phyloP scores from a whole-genome alignment of 768 basidiomycete species.

The Lentinula guzmanii region DNA sequence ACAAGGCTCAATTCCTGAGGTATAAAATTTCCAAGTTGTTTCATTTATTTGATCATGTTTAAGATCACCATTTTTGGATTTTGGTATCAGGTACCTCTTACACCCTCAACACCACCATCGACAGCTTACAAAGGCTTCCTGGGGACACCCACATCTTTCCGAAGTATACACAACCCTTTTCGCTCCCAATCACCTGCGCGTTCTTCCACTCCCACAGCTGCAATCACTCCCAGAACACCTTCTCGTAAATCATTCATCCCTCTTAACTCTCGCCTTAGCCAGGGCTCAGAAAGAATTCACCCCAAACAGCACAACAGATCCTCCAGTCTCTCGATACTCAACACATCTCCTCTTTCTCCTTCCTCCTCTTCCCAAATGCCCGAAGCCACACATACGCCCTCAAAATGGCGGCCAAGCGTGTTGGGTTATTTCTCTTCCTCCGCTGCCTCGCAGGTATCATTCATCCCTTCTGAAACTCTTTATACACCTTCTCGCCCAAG shows the following conservation, averaged over 20 bases:
- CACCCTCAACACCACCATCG: conserved; percentile 8
- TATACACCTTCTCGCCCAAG: conserved; percentile 48
- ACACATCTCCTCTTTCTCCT: conserved; percentile 15
- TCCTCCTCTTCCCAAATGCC: conserved; percentile 13
- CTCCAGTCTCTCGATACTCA: conserved; percentile 42
- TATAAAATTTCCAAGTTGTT: conserved; percentile 9
- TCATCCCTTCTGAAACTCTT: conserved; percentile 33
- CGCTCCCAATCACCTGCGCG: conserved; percentile 13
- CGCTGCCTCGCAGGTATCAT: conserved; percentile 36
- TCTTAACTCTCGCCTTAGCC: conserved; percentile 27
- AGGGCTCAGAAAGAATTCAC: conserved; percentile 21
- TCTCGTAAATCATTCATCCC: conserved; percentile 42
- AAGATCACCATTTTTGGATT: background rate
- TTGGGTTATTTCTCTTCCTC: conserved; percentile 55
- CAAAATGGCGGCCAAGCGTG: conserved; percentile 61
- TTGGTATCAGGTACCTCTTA: background rate
- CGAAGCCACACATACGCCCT: conserved; percentile 19
- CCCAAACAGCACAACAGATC: conserved; percentile 38
- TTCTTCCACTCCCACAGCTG: conserved; percentile 5
- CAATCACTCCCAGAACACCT: conserved; percentile 33
- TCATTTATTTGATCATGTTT: background rate
- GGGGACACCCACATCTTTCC: conserved; percentile 29
- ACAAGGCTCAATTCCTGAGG: conserved; percentile 13
- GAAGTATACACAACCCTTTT: conserved; percentile 14
- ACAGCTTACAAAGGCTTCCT: conserved; percentile 27